These are phyloP conservation scores for Antrodiella citrinella DNA, from an alignment of 768 basidiomycete genomes.

Conservation along the genomic window DNA sequence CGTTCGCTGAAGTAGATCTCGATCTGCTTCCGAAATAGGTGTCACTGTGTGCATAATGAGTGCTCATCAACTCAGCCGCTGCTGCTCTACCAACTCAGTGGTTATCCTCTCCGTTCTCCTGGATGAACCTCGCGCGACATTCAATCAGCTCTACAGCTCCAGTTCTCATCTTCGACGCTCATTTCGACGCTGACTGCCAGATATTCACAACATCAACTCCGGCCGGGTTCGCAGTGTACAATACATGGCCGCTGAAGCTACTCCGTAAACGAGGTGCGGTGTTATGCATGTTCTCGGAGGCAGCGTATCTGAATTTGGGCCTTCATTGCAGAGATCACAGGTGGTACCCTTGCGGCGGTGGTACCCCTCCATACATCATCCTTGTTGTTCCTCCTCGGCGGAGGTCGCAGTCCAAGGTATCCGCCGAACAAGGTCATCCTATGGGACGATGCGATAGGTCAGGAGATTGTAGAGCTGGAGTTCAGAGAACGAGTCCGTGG, in stretches of 20 bases:
- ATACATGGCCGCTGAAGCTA: conserved; percentile 64
- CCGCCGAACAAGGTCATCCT: conserved; percentile 88
- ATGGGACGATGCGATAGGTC: conserved; percentile 75
- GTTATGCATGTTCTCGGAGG: conserved; percentile 10
- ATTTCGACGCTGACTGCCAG: conserved; percentile 70
- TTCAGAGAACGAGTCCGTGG: conserved; percentile 81
- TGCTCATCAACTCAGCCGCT: background rate
- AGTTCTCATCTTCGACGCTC: conserved; percentile 66
- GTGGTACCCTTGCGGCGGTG: conserved; percentile 70
- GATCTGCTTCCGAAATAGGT: background rate
- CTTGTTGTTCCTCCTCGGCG: conserved; percentile 79
- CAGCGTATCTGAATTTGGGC: background rate
- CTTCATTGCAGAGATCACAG: conserved; percentile 52
- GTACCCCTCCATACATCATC: conserved; percentile 78
- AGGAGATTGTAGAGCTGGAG: conserved; percentile 82
- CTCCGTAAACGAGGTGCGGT: conserved; percentile 72
- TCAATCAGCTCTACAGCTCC: conserved; percentile 72
- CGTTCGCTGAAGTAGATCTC: background rate
- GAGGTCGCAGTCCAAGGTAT: conserved; percentile 81
- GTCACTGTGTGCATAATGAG: background rate
- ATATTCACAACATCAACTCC: conserved; percentile 79
- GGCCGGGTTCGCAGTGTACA: conserved; percentile 79
- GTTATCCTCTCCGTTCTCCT: conserved; percentile 8
- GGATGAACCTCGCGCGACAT: conserved; percentile 83
- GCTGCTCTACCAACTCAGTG: background rate